Percentiles rank a stretch among this genome's conserved stretches.
Evolutionary conservation across 352 stramenopile species (phyloP).

Genomic region (Phytophthora idaei): DNA sequence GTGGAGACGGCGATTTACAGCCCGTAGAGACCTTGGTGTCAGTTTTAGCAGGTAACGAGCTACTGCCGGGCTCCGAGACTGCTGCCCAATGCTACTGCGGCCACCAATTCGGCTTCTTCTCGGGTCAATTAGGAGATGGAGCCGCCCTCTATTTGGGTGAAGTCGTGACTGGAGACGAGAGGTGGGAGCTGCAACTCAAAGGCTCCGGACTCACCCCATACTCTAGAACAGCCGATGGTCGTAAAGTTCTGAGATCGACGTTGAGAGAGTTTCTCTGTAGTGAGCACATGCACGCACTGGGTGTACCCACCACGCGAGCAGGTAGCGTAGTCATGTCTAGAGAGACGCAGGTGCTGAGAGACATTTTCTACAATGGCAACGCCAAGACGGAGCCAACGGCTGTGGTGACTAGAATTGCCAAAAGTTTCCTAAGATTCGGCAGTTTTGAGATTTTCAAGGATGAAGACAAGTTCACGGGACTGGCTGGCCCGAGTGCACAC

Average conservation of each 20-base stretch:
- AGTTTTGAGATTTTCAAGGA: constrained; percentile 96
- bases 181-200: constrained; percentile 97
- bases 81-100: constrained; percentile 92
- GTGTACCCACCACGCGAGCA: constrained; percentile 94
- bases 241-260: constrained; percentile 93
- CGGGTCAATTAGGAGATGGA: constrained; percentile 91
- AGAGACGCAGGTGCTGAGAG: constrained; percentile 73
- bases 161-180: constrained; percentile 49
- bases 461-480: constrained; percentile 62
- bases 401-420: constrained; percentile 89
- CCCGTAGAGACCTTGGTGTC: constrained; percentile 53
- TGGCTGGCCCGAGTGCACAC: constrained; percentile 71
- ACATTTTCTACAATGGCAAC: constrained; percentile 92
- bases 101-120: constrained; percentile 93
- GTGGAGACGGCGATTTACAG: constrained; percentile 29
- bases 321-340: constrained; percentile 77
- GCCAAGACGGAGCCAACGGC: constrained; percentile 80
- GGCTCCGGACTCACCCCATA: constrained; percentile 96
- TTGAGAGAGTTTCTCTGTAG: constrained; percentile 97
- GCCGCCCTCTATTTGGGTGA: constrained; percentile 91
- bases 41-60: constrained; percentile 74
- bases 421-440: constrained; percentile 95
- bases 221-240: constrained; percentile 93
- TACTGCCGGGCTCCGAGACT: constrained; percentile 75
- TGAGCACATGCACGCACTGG: constrained; percentile 95